Percentiles rank a stretch among this genome's conserved stretches.
phyloP scores from a whole-genome alignment of 1,284 basidiomycete species.

The Gomphus bonarii region DNA sequence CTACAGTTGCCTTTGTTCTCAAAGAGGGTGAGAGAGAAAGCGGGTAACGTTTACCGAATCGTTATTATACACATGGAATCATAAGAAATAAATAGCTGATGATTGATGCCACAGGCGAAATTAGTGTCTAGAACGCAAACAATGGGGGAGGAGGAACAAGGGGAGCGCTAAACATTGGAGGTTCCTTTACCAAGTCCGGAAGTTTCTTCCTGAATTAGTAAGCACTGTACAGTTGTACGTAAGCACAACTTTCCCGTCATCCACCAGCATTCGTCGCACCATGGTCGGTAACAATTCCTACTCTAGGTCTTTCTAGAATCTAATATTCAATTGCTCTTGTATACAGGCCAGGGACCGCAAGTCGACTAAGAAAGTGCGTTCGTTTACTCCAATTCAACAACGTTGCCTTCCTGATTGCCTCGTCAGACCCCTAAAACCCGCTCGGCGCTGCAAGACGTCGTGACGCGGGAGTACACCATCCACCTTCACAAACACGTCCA shows the following conservation, averaged over 20 bases:
- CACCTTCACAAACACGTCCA: slow-evolving; percentile 91
- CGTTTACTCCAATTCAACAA: neutral
- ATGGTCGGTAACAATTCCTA: slow-evolving; percentile 4
- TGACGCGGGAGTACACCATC: slow-evolving; percentile 94
- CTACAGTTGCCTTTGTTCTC: neutral
- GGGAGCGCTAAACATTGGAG: neutral
- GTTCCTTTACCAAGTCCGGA: neutral
- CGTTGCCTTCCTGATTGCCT: neutral
- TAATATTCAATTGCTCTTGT: slow-evolving; percentile 16
- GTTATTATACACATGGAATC: slow-evolving; percentile 2
- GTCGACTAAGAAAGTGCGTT: slow-evolving; percentile 29
- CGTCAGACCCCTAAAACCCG: slow-evolving; percentile 73
- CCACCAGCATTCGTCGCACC: slow-evolving; percentile 2
- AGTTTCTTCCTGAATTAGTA: neutral
- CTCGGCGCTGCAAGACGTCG: slow-evolving; percentile 92
- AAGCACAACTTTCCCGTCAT: slow-evolving; percentile 1
- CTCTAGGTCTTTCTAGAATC: neutral
- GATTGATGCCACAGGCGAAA: neutral
- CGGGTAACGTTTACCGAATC: neutral
- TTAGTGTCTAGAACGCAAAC: no score
- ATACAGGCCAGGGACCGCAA: slow-evolving; percentile 23
- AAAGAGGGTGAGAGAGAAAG: no score
- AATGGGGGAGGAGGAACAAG: neutral
- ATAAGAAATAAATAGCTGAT: slow-evolving; percentile 10
- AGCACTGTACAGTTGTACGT: slow-evolving; percentile 10